Conservation (phyloP, 2,329 filamentous ascomycete genomes). For the Aspergillus pseudotamarii region DNA sequence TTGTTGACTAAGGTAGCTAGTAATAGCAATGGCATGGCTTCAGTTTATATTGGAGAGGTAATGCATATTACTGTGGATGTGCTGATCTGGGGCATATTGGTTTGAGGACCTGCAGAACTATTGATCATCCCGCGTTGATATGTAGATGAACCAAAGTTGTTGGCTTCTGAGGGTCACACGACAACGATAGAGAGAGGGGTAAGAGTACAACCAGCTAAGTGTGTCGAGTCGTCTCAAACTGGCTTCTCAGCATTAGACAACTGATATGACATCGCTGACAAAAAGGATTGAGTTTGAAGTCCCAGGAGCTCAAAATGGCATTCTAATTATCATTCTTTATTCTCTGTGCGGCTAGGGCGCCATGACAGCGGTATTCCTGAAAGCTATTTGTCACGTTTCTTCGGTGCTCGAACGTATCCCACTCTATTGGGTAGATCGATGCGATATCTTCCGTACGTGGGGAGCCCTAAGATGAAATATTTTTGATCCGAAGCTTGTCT, state of each 20-base stretch:
- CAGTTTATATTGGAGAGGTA: not conserved
- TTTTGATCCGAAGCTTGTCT: not conserved
- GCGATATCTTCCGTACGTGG: not conserved
- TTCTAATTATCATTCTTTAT: not conserved
- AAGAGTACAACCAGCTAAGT: not conserved
- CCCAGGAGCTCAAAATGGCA: not conserved
- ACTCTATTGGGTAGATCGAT: not conserved
- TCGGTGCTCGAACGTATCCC: not conserved
- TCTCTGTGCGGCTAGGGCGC: not conserved
- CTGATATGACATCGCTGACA: not conserved
- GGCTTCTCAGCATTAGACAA: not conserved
- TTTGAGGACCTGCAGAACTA: too few species aligned
- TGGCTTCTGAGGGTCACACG: too few species aligned
- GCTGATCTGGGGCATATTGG: too few species aligned
- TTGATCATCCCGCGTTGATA: too few species aligned
- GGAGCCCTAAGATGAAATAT: not conserved
- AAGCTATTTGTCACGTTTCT: not conserved
- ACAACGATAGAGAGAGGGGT: too few species aligned
- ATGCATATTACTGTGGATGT: not conserved
- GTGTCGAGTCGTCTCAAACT: not conserved
- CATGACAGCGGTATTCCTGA: not conserved
- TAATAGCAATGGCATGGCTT: too few species aligned
- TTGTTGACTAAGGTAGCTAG: too few species aligned
- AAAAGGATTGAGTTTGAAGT: not conserved
- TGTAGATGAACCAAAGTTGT: too few species aligned